Percentiles rank a stretch among this genome's conserved stretches.
phyloP scores from a whole-genome alignment of 2,329 filamentous ascomycete genomes.

The Botryotinia calthae region DNA sequence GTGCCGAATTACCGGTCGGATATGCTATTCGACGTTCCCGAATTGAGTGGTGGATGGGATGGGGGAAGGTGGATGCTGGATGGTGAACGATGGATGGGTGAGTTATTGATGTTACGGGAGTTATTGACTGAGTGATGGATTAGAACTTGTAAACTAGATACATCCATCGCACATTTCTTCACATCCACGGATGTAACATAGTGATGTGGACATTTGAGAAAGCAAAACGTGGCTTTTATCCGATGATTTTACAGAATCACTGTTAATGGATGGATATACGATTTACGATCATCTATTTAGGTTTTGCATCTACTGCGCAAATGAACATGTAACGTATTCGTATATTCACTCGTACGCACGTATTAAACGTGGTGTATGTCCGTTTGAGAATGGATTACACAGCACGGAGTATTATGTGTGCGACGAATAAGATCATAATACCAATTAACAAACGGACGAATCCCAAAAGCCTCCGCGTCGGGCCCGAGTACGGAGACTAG shows the following conservation, averaged over 20 bases:
- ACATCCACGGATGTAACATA: neutral
- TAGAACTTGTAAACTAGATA: neutral
- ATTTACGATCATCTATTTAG: neutral
- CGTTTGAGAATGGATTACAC: too few species aligned
- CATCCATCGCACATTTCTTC: neutral
- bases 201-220: neutral
- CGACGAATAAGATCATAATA: neutral
- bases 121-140: neutral
- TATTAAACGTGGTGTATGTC: neutral
- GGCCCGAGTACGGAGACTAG: slow-evolving; percentile 13
- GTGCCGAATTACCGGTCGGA: neutral
- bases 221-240: neutral
- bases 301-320: neutral
- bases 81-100: neutral
- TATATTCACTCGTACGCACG: neutral
- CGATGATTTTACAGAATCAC: neutral
- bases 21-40: neutral
- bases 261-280: neutral
- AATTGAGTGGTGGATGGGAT: neutral
- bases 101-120: neutral
- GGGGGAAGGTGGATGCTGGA: neutral
- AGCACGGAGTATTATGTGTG: neutral
- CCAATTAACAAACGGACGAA: neutral
- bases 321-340: neutral
- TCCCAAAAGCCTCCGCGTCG: neutral